These are phyloP conservation scores for Yamadazyma scolyti DNA, from an alignment of 805 yeast genomes.

Conservation along the genomic window DNA sequence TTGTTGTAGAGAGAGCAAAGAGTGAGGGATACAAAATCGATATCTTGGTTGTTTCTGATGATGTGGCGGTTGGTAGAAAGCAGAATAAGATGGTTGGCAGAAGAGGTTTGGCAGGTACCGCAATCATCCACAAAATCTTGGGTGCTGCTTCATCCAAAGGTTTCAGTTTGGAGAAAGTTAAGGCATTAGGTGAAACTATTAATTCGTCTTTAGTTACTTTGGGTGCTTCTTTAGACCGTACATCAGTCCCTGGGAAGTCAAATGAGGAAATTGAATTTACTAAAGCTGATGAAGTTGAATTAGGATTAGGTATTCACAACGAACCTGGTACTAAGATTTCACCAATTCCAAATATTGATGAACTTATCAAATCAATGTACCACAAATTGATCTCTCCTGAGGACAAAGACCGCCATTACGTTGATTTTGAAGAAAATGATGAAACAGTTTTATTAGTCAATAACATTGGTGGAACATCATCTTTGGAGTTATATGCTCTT, in stretches of 20 bases:
- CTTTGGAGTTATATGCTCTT: conserved; percentile 72
- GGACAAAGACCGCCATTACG: conserved; percentile 80
- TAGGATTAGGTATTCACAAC: conserved; percentile 95
- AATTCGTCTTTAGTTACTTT: conserved; percentile 73
- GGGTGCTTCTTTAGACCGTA: conserved; percentile 86
- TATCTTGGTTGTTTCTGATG: conserved; percentile 80
- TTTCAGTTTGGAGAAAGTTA: conserved; percentile 45
- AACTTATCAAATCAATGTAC: conserved; percentile 54
- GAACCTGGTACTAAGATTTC: conserved; percentile 74
- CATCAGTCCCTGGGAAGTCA: conserved; percentile 78
- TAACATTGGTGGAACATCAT: conserved; percentile 87
- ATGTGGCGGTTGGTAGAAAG: conserved; percentile 87
- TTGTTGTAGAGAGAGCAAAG: conserved; percentile 85
- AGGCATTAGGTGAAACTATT: conserved; percentile 55
- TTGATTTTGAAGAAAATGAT: conserved; percentile 59
- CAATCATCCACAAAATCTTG: conserved; percentile 76
- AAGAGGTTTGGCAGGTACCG: conserved; percentile 91
- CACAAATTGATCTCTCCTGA: conserved; percentile 55
- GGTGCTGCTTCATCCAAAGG: conserved; percentile 50
- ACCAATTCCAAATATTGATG: conserved; percentile 70
- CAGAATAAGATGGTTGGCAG: conserved; percentile 92
- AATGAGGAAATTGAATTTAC: conserved; percentile 43
- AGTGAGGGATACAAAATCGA: conserved; percentile 71
- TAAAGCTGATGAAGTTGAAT: conserved; percentile 65
- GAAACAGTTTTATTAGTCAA: conserved; percentile 71